Evolutionary conservation across 2,329 filamentous ascomycete genomes (phyloP), one percentile per base, ranked within the genome.

Genomic region (Penicillium sp.): DNA sequence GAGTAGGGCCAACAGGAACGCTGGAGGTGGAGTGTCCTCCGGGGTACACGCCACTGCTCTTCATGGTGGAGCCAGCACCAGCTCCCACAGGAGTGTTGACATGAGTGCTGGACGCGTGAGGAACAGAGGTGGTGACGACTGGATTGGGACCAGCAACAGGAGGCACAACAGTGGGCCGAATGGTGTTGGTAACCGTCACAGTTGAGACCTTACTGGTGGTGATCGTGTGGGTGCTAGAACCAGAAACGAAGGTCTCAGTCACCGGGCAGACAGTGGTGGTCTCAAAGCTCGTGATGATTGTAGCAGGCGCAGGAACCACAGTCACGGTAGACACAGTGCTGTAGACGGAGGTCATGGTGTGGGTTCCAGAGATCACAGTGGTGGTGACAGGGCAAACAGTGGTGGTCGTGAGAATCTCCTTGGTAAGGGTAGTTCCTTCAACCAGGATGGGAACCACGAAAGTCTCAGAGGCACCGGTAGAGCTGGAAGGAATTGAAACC

Each of bases 371-470:
- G 5, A 18, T 29, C 36, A 18, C 18, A 5, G 33, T 33, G 28
- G 44, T 34, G 9, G 44, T 39, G 24, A 45, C 26, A 29, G 43
- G 46, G 40, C 46, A 47, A 28, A 47, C 38, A 26, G 46, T 48
- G 13, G 46, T 48, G 9, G 46, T 48, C 3, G 27, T 39, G 33
- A 43, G 39, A 25, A 35, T 29, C 35, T 32, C 35, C 25, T 35
- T 36, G 37, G 46, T 48, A n/a, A 35, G 34, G 26, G 46, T 43
- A 8, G 46, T 43, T 4, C 39, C 39, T 13, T 47, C 33, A 12
- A 26, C 33, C 12, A 38, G 29, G n/a, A 33, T 24, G 7, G 45
- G 18, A 18, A 18, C 18, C 18, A 18, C 3, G 18, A 18, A 25
- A 36, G 33, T 35, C 33, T 35, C 11, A 11, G 33, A 35, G 33